phyloP scores from a whole-genome alignment of 306 rosid genomes.

The Cicer bijugum region DNA sequence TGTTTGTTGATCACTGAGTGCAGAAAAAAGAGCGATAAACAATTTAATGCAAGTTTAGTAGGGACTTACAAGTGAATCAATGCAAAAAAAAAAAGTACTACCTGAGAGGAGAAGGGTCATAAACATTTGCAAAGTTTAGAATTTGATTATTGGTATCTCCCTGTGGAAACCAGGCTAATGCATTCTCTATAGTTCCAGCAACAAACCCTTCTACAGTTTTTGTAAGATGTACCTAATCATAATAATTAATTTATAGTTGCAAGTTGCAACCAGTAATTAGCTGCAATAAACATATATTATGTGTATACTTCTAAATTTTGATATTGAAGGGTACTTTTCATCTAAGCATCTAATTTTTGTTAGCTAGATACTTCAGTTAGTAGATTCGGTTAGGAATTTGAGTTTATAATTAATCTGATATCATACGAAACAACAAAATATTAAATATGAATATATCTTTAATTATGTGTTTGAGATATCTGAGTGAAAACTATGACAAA shows the following conservation, averaged over 20 bases:
- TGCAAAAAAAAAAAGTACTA: constrained; percentile 14
- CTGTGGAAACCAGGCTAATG: constrained; percentile 51
- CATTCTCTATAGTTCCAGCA: constrained; percentile 41
- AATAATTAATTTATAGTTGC: constrained; percentile 28
- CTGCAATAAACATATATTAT: neutral
- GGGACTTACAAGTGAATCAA: constrained; percentile 9
- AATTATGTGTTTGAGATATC: no score
- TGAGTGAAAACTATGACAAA: no score
- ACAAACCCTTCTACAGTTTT: constrained; percentile 44
- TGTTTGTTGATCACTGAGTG: constrained; percentile 49
- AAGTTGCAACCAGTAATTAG: constrained; percentile 6
- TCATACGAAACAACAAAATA: neutral
- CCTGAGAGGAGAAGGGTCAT: constrained; percentile 53
- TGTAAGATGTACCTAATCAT: constrained; percentile 46
- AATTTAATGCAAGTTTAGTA: constrained; percentile 12
- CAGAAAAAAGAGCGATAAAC: neutral
- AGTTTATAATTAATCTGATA: neutral
- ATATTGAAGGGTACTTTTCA: neutral
- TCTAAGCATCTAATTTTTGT: neutral
- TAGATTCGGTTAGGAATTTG: neutral
- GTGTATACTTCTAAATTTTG: neutral
- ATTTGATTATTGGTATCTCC: constrained; percentile 52
- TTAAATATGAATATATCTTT: neutral
- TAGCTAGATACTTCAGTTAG: no score
- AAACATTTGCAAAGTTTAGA: constrained; percentile 52